These are phyloP conservation scores for Coemansia furcata DNA, from an alignment of 192 early-diverging fungal species.

Conservation along the genomic window DNA sequence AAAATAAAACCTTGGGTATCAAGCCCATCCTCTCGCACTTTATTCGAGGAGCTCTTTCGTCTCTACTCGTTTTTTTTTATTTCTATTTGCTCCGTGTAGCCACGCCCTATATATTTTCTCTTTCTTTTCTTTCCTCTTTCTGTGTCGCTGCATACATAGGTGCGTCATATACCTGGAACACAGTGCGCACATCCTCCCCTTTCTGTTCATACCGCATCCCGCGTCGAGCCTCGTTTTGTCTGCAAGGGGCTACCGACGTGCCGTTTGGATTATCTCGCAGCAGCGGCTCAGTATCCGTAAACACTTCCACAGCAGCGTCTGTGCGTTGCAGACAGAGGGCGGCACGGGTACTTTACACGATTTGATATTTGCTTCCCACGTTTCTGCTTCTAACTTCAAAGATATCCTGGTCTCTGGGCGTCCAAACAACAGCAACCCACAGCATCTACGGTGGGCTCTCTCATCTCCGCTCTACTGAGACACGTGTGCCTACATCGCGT, in stretches of 20 bases:
- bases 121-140: slow-evolving; percentile 5
- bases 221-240: neutral
- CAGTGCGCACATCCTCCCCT: neutral
- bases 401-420: neutral
- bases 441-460: neutral
- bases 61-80: slow-evolving; percentile 3
- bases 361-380: neutral
- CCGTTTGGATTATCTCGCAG: slow-evolving; percentile 4
- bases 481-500: slow-evolving; percentile 5
- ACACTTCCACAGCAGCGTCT: neutral
- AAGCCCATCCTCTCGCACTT: neutral
- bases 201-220: neutral
- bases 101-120: neutral
- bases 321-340: neutral
- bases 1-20: neutral
- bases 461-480: neutral
- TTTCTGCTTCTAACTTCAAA: neutral
- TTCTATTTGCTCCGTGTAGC: slow-evolving; percentile 3
- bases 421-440: neutral
- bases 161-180: neutral
- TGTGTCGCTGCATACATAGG: slow-evolving; percentile 3
- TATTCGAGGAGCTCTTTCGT: neutral
- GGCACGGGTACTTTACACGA: neutral
- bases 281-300: slow-evolving; percentile 1
- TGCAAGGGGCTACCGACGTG: slow-evolving; percentile 3